A percentile compares a stretch with the other conserved stretches of the same genome.
phyloP scores from a whole-genome alignment of 192 early-diverging fungal genomes.

The Coemansia furcata region DNA sequence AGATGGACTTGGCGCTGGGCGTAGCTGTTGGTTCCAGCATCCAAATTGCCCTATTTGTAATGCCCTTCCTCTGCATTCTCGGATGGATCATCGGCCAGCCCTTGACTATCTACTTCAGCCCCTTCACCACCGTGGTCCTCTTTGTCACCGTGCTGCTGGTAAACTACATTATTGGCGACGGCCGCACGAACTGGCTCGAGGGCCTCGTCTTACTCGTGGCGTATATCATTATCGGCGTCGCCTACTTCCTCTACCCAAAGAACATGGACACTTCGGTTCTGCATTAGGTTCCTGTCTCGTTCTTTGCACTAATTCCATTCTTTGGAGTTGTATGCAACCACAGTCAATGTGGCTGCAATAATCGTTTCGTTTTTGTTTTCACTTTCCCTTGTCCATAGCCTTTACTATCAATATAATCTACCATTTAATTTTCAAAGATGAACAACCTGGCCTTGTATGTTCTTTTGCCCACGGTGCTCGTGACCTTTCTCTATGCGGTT shows the following conservation, averaged over 20 bases:
- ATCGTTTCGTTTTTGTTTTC: background rate
- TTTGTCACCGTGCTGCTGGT: constrained; percentile 79
- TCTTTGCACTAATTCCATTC: background rate
- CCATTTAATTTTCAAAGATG: background rate
- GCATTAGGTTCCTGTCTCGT: background rate
- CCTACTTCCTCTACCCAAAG: constrained; percentile 72
- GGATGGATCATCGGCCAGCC: constrained; percentile 83
- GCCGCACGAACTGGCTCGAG: constrained; percentile 90
- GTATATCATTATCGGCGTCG: constrained; percentile 82
- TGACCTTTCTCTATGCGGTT: background rate
- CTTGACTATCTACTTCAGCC: constrained; percentile 81
- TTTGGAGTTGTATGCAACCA: background rate
- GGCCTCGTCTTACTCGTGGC: constrained; percentile 78
- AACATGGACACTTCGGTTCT: constrained; percentile 24
- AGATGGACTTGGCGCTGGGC: constrained; percentile 89
- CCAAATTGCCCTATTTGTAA: constrained; percentile 85
- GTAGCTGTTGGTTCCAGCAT: constrained; percentile 86
- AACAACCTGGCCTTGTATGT: background rate
- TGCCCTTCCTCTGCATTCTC: constrained; percentile 65
- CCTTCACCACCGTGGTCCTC: constrained; percentile 77
- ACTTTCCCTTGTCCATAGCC: background rate
- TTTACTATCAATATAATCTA: background rate
- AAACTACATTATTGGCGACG: constrained; percentile 80
- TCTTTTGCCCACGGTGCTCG: background rate
- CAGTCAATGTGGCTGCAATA: background rate